Base-by-base conservation (phyloP, 2,329 filamentous ascomycete genomes). In the Corynespora cassiicola region DNA sequence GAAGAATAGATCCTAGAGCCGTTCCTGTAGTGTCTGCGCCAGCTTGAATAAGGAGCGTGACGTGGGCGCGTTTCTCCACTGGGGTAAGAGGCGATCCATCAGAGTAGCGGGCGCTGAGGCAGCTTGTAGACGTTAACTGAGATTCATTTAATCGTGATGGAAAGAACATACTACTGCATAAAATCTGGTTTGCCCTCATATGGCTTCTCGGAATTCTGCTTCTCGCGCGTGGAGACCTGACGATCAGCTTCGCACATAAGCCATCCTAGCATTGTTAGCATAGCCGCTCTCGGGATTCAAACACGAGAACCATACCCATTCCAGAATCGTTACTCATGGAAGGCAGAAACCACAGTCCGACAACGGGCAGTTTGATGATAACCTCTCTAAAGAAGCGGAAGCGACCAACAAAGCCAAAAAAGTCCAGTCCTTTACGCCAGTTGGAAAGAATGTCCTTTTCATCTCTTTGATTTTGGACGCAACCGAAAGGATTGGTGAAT, bases 11-110 rank as follows among this genome's bases (percentile, higher is more conserved):
- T 36, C 76, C 73, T 54, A 79, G 75, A 3, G 72, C 68, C 2
- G 76, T 78, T 1, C 74, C 76, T 0, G 75, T 79, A 4, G 76
- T 79, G 44, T 79, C 76, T 3, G 75, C 75, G n/a, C n/a, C n/a
- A 0, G 77, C 77, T n/a, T 65, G 62, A 24, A 72, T 66, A 20
- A 71, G 61, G 0, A 72, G 54, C 1, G 66, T 62, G 18, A 67
- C 58, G 29, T 72, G 68, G 6, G 63, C 65, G 18, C 56, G 62
- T 39, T 64, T 69, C 42, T 71, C 59, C 4, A 36, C 22, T 6
- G 52, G 42, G 2, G 31, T 62, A 12, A 71, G 50, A 4, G 66
- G 54, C 6, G 52, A 47, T 14, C 56, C 63, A 27, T 61, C 51
- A 2, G 59, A 38, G 24, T 44, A 58, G 22, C 57, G 60, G 7